Conservation (phyloP, 2,329 filamentous ascomycete genomes). For the Penicillium sp. region DNA sequence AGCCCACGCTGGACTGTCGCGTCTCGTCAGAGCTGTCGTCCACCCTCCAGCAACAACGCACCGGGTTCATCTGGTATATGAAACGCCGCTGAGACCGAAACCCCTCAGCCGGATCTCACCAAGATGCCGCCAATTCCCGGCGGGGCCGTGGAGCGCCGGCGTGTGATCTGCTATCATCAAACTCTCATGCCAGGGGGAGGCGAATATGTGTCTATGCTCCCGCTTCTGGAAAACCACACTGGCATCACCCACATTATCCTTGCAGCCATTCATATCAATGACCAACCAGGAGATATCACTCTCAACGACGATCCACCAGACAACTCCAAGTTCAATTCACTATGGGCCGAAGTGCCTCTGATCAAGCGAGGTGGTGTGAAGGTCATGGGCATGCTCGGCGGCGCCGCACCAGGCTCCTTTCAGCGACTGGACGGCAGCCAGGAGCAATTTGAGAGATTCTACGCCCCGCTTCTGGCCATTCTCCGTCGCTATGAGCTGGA, state of each 20-base stretch:
- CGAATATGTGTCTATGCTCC: slow-evolving; percentile 60
- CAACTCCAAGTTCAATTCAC: slow-evolving; percentile 63
- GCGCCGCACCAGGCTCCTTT: slow-evolving; percentile 74
- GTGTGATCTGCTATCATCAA: slow-evolving; percentile 58
- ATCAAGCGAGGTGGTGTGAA: slow-evolving; percentile 73
- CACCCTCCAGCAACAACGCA: too few species aligned
- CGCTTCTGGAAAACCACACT: slow-evolving; percentile 58
- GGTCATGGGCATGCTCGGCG: slow-evolving; percentile 82
- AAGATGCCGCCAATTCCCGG: slow-evolving; percentile 41
- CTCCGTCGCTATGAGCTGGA: slow-evolving; percentile 62
- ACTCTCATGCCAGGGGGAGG: slow-evolving; percentile 57
- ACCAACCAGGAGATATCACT: slow-evolving; percentile 62
- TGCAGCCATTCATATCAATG: slow-evolving; percentile 80
- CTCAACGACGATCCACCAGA: slow-evolving; percentile 76
- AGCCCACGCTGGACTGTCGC: too few species aligned
- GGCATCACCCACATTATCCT: slow-evolving; percentile 78
- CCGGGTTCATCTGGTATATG: too few species aligned
- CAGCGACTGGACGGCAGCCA: slow-evolving; percentile 57
- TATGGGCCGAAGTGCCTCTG: slow-evolving; percentile 75
- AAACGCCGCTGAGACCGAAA: too few species aligned
- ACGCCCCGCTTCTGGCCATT: slow-evolving; percentile 64
- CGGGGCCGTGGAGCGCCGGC: slow-evolving; percentile 27
- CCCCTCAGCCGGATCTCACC: not conserved
- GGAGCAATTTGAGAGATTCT: slow-evolving; percentile 69
- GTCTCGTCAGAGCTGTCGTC: too few species aligned